phyloP scores from a whole-genome alignment of 345 rosid genomes.

The Brassica rapa region DNA sequence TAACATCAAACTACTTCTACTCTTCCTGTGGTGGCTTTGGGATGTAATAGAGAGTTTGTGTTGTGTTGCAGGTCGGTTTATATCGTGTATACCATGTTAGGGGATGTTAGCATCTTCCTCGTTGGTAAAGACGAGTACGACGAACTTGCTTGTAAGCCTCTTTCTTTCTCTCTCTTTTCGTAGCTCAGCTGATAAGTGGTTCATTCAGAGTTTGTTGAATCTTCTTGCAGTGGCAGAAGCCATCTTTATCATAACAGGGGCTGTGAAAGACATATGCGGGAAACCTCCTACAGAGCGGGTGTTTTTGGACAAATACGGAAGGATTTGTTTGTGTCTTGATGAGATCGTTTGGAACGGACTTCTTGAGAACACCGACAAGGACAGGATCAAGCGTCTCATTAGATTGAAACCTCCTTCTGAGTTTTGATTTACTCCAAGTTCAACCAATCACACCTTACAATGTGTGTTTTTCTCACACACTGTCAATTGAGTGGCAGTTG shows the following conservation, averaged over 20 bases:
- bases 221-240: conserved; percentile 73
- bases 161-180: background rate
- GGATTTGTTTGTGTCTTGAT: conserved; percentile 85
- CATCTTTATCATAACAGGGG: conserved; percentile 78
- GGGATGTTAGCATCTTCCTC: conserved; percentile 85
- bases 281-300: conserved; percentile 93
- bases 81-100: conserved; percentile 87
- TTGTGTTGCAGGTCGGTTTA: conserved; percentile 71
- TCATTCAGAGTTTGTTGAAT: background rate
- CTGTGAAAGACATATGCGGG: conserved; percentile 90
- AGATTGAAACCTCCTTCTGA: conserved; percentile 91
- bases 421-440: conserved; percentile 42
- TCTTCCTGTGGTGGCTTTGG: background rate
- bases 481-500: background rate
- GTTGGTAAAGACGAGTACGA: conserved; percentile 98
- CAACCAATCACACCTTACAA: background rate
- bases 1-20: conserved; percentile 38
- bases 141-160: conserved; percentile 90
- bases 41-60: conserved; percentile 3
- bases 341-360: conserved; percentile 84
- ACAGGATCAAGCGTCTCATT: conserved; percentile 74
- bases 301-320: conserved; percentile 93
- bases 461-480: background rate
- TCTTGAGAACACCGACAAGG: conserved; percentile 87
- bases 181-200: conserved; percentile 9